Percentiles rank a stretch among this genome's conserved stretches.
Conservation (phyloP, 331 rosid genomes). For the Stylosanthes scabra region DNA sequence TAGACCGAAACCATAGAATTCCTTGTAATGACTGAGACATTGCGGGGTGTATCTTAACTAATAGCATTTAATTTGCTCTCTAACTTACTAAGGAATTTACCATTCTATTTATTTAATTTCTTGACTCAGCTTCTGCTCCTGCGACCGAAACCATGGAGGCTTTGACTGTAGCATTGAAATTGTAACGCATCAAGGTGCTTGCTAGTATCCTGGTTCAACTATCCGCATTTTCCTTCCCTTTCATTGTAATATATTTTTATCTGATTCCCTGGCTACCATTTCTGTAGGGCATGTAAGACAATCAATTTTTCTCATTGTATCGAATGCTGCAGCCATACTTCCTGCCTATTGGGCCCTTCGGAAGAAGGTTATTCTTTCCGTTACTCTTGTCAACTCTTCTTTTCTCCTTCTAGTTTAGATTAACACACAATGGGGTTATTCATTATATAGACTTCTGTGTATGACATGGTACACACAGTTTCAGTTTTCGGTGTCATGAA, state of each 20-base stretch:
- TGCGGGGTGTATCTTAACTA: neutral
- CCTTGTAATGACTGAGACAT: conserved; percentile 23
- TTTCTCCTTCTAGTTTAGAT: neutral
- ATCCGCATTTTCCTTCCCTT: neutral
- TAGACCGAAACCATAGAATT: neutral
- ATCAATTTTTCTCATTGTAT: conserved; percentile 72
- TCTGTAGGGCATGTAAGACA: conserved; percentile 70
- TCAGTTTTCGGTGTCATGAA: neutral
- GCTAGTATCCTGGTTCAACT: neutral
- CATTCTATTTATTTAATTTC: conserved; percentile 11
- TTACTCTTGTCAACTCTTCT: conserved; percentile 18
- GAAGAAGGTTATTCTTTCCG: conserved; percentile 57
- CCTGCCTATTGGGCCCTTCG: conserved; percentile 90
- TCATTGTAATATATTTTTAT: neutral
- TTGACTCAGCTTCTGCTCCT: conserved; percentile 70
- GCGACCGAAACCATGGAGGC: conserved; percentile 89
- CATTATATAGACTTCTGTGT: neutral
- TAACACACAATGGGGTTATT: neutral
- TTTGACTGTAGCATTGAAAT: conserved; percentile 83
- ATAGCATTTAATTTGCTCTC: conserved; percentile 2
- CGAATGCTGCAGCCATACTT: conserved; percentile 78
- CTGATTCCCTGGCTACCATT: neutral
- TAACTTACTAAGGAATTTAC: neutral
- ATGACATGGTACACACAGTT: neutral
- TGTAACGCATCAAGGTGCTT: conserved; percentile 69